Percentiles rank a stretch among this genome's conserved stretches.
These are phyloP conservation scores for Coix lacrymajobi DNA, from an alignment of 176 grass and related monocot species.

Conservation along the genomic window DNA sequence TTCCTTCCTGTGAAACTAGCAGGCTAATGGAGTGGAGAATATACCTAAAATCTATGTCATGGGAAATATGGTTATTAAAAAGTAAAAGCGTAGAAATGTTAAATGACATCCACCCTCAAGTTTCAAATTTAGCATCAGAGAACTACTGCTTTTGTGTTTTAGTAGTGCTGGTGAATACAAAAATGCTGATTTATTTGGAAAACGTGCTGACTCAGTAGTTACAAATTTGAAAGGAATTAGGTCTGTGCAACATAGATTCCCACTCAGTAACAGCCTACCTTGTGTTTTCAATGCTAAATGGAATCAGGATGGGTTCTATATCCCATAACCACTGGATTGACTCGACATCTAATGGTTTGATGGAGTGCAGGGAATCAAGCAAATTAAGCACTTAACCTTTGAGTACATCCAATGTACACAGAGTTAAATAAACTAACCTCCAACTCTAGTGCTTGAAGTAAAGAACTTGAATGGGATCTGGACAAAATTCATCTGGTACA, in stretches of 20 bases:
- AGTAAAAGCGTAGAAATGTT: not conserved
- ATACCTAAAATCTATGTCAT: not conserved
- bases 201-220: not conserved
- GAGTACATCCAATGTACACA: not conserved
- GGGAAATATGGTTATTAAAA: not conserved
- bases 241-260: not conserved
- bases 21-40: slow-evolving; percentile 5
- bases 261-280: not conserved
- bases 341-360: not conserved
- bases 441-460: slow-evolving; percentile 77
- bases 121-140: not conserved
- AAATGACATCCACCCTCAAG: not conserved
- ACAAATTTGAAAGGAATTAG: not conserved
- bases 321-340: not conserved
- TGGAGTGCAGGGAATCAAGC: not conserved
- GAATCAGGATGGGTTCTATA: not conserved
- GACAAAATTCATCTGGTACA: slow-evolving; percentile 93
- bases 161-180: not conserved
- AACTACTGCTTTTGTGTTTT: not conserved
- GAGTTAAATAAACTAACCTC: slow-evolving; percentile 58
- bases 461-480: slow-evolving; percentile 59
- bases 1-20: slow-evolving; percentile 12
- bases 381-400: not conserved
- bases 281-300: not conserved
- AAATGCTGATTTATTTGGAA: not conserved